Evolutionary conservation across 768 basidiomycete species (phyloP), one percentile per base, ranked within the genome.

Genomic region (Suillus clintonianus): DNA sequence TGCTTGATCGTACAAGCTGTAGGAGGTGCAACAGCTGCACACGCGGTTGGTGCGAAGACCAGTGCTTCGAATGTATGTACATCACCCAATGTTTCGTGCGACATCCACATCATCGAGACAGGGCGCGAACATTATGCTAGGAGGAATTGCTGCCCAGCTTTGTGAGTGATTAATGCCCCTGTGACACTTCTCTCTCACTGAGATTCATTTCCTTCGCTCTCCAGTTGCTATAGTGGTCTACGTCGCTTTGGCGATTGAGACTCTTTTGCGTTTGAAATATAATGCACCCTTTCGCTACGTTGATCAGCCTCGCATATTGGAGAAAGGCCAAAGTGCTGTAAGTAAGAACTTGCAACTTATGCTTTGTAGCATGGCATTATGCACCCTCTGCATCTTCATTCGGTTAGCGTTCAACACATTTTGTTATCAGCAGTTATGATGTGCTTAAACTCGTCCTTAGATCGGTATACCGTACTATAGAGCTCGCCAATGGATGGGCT

Each of bases 61-160:
- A 72, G 75, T 30, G 63, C 65, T 6, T 65, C 70, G 15, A 54
- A 22, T 6, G 66, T 67, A 41, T 54, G 66, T 37, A 13, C 39
- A 36, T 43, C 41, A 36, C 43, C 15, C 42, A 8, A 68, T 58
- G 2, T 9, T 39, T 24, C 6, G 15, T 41, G 17, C 34, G 14
- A n/a, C 17, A 15, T 8, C 36, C 24, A 60, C 37, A 17, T 19
- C 60, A 27, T 15, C 17, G 39, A 72, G 69, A 14, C 62, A 80
- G 78, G 85, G 85, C 8, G 81, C 79, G 14, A 69, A 83, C 55
- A 78, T 88, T 68, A 88, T 89, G 86, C 78, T 88, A 15, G 85
- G 76, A 1, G 89, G 89, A 58, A 89, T 91, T 64, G 77, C 78
- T 30, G 82, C 89, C 68, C 88, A 90, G 68, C 72, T 88, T 62